Evolutionary conservation across 2,329 filamentous ascomycete species (phyloP).

Genomic region (Venturia effusa): DNA sequence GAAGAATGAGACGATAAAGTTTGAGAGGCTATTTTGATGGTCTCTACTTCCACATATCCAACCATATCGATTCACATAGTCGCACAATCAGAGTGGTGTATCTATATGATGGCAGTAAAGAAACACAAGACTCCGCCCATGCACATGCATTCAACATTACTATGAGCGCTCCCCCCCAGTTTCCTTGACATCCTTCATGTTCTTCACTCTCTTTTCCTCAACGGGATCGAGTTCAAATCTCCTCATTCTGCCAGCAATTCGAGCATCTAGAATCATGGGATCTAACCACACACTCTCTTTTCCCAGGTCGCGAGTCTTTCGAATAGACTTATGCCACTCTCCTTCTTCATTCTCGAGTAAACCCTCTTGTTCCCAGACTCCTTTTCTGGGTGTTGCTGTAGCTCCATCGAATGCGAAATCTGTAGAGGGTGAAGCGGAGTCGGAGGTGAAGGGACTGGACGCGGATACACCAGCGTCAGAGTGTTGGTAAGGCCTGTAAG

Average conservation of each 20-base stretch:
- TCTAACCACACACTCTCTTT: constrained; percentile 67
- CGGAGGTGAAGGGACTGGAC: constrained; percentile 34
- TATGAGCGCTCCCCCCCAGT: background rate
- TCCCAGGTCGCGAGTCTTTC: constrained; percentile 38
- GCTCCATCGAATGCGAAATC: constrained; percentile 18
- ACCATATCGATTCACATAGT: background rate
- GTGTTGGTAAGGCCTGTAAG: constrained; percentile 44
- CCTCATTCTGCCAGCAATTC: constrained; percentile 70
- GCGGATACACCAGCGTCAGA: constrained; percentile 66
- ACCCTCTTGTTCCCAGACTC: constrained; percentile 48
- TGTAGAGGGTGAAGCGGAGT: constrained; percentile 9
- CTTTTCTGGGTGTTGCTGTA: constrained; percentile 18
- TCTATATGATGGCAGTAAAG: background rate
- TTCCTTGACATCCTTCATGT: background rate
- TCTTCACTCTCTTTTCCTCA: background rate
- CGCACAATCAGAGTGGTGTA: constrained; percentile 1
- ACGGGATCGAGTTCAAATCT: constrained; percentile 50
- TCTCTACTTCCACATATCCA: background rate
- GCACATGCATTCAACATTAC: background rate
- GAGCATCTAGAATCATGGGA: constrained; percentile 62
- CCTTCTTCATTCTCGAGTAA: constrained; percentile 60
- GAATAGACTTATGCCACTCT: constrained; percentile 76
- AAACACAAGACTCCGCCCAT: constrained; percentile 1
- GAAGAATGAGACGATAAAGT: too few species aligned
- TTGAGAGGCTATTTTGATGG: background rate